phyloP scores from a whole-genome alignment of 768 basidiomycete species.

The Stropharia rugosoannulata region DNA sequence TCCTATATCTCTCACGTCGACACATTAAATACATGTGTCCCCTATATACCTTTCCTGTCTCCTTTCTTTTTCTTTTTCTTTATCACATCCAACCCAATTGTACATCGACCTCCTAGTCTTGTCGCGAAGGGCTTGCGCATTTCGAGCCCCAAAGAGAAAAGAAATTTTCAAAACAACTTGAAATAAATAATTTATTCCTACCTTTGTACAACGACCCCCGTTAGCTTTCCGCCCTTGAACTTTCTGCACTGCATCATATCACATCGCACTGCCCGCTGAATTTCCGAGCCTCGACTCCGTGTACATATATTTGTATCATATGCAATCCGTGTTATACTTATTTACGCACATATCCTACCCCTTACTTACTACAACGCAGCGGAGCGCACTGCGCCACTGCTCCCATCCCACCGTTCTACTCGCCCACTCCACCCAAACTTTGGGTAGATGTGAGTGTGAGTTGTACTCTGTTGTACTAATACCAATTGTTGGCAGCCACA shows the following conservation, averaged over 20 bases:
- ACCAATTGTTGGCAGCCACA: too few relatives aligned
- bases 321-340: constrained; percentile 15
- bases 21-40: not conserved
- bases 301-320: too few relatives aligned
- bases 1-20: not conserved
- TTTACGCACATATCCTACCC: constrained; percentile 1
- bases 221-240: not conserved
- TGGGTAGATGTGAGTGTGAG: too few relatives aligned
- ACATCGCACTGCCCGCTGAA: constrained; percentile 9
- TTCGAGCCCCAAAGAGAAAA: constrained; percentile 29
- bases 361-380: not conserved
- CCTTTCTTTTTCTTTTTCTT: not conserved
- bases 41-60: constrained; percentile 6
- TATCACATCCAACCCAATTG: constrained; percentile 10
- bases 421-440: too few relatives aligned
- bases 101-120: constrained; percentile 15
- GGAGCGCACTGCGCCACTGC: too few relatives aligned
- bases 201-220: constrained; percentile 1
- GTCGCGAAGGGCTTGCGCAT: constrained; percentile 43
- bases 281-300: too few relatives aligned
- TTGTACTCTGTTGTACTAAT: too few relatives aligned
- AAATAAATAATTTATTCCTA: constrained; percentile 12
- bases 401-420: too few relatives aligned
- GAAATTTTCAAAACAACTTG: constrained; percentile 8
- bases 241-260: constrained; percentile 3